phyloP scores from a whole-genome alignment of 2,329 filamentous ascomycete species.

The Chalaropsis ovoidea region DNA sequence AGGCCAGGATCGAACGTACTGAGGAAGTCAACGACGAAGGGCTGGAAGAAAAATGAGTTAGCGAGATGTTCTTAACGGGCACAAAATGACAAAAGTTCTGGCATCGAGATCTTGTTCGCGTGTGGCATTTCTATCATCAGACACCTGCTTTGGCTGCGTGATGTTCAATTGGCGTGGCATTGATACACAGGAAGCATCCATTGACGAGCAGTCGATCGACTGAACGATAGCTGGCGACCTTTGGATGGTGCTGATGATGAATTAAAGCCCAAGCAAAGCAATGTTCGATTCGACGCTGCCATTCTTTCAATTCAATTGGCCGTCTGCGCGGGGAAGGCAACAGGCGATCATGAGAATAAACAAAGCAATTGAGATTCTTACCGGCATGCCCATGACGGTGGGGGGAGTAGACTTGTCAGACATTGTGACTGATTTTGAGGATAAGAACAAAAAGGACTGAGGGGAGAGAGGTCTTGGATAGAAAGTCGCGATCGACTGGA shows the following conservation, averaged over 20 bases:
- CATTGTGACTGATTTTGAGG: conserved; percentile 24
- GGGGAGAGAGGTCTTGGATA: conserved; percentile 26
- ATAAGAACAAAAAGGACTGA: conserved; percentile 24
- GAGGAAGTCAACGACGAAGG: conserved; percentile 96
- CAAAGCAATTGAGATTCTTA: conserved; percentile 18
- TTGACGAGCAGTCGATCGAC: not conserved
- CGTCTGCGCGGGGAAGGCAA: not conserved
- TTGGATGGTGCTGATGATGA: not conserved
- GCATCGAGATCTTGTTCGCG: not conserved
- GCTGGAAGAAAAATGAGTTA: conserved; percentile 39
- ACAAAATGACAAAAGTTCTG: not conserved
- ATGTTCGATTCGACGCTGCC: not conserved
- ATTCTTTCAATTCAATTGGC: not conserved
- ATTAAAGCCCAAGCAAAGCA: not conserved
- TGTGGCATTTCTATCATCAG: not conserved
- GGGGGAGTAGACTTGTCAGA: conserved; percentile 24
- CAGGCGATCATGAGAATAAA: not conserved
- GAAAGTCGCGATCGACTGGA: conserved; percentile 24
- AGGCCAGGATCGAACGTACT: conserved; percentile 58
- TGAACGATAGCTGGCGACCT: not conserved
- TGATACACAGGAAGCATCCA: not conserved
- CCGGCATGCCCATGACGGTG: conserved; percentile 26
- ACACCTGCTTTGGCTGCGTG: not conserved
- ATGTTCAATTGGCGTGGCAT: not conserved
- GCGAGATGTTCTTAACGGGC: not conserved